Base-by-base conservation (phyloP, 2,329 filamentous ascomycete species). In the Fusarium pseudograminearum region DNA sequence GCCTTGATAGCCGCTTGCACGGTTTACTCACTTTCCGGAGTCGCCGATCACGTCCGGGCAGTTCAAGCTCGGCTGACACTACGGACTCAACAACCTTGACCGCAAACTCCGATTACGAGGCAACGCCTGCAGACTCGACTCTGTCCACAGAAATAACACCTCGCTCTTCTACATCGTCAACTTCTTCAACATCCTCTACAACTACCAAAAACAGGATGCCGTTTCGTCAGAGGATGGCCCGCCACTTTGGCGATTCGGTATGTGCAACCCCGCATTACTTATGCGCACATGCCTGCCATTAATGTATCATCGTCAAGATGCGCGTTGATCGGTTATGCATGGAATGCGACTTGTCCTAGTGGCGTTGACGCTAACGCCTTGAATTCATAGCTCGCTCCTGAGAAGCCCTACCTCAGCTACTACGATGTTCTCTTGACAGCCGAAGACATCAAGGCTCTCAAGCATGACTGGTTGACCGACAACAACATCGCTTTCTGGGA, bases 401-500 rank as follows among this genome's bases (percentile, higher is more conserved):
- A 80, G 54, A 82, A 81, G 55, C 69, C 78, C 9, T 80, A 80
- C 59, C 77, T 81, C 45, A 80, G 78, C 67, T 81, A 83, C 66
- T 80, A 82, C 71, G 81, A 82, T 63, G 78, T 80, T n/a, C 73
- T 78, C 50, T 70, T 98, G 73, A 97, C 93, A 52, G 89, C 90
- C 78, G 93, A 96, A 78, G 96, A 99, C 80, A 88, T 98, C 72
- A 92, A 94, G 78, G 91, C 91, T 18, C 87, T 99, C 61, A 93
- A 92, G 81, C 86, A 92, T 80, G 96, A 98, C 84, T 99, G 96
- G 96, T 85, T 99, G 54, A 98, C 95, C 44, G 96, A 99, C 79
- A 98, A 97, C 83, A 94, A 94, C 74, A 98, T 99, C 72, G 91
- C 93, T 52, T 98, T 99, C 78, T 99, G 96, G 95, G 93, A 98